Conservation (phyloP, 2,329 filamentous ascomycete species). For the Ascochyta lentis region DNA sequence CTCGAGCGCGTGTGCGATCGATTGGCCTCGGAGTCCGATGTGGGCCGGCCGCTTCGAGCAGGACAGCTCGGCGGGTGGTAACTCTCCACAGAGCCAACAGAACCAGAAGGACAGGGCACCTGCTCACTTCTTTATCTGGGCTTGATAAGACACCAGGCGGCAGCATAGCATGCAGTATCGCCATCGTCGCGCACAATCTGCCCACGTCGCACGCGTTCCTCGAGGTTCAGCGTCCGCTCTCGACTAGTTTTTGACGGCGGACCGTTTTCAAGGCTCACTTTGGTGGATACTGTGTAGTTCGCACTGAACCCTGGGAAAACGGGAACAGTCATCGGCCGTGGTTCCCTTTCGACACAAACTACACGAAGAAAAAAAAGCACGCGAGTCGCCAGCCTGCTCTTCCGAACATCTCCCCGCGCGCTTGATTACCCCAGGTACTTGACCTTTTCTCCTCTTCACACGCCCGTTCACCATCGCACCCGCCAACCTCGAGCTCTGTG, state of each 20-base stretch:
- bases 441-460: background rate
- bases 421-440: background rate
- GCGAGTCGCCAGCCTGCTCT: slow-evolving; percentile 1
- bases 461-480: background rate
- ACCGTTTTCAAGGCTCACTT: slow-evolving; percentile 2
- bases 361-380: background rate
- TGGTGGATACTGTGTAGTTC: slow-evolving; percentile 1
- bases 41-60: slow-evolving; percentile 19
- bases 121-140: slow-evolving; percentile 9
- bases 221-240: slow-evolving; percentile 15
- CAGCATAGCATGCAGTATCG: slow-evolving; percentile 5
- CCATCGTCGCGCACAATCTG: background rate
- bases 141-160: slow-evolving; percentile 13
- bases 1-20: slow-evolving; percentile 27
- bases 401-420: slow-evolving; percentile 8
- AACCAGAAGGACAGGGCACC: background rate
- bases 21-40: slow-evolving; percentile 26
- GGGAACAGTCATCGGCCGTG: slow-evolving; percentile 16
- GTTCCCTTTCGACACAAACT: background rate
- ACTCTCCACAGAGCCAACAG: slow-evolving; percentile 3
- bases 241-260: slow-evolving; percentile 14
- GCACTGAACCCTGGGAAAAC: slow-evolving; percentile 12
- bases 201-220: slow-evolving; percentile 9
- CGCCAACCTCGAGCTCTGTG: background rate
- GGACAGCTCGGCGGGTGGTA: background rate